Percentiles rank a stretch among this genome's conserved stretches.
These are phyloP conservation scores for Rhazya stricta DNA, from an alignment of 257 asterid species.

Conservation along the genomic window DNA sequence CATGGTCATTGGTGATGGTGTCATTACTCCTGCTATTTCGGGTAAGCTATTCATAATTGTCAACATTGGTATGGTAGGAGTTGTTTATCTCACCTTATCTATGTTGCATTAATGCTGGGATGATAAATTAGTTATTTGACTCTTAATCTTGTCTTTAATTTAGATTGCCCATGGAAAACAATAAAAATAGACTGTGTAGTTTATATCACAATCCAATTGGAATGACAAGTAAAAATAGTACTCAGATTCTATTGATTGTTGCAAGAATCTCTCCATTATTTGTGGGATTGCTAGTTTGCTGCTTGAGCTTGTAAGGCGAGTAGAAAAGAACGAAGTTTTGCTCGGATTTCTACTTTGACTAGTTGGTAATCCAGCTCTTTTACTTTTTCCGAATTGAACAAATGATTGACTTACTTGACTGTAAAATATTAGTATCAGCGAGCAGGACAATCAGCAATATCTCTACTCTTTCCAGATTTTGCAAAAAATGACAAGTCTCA, in stretches of 20 bases:
- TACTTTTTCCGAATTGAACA: not conserved
- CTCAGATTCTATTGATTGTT: not conserved
- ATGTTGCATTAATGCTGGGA: not conserved
- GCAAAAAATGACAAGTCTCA: not conserved
- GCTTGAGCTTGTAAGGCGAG: not conserved
- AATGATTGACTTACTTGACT: not conserved
- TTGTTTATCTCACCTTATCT: not conserved
- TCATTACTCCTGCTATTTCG: slow-evolving; percentile 62
- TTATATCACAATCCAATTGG: not conserved
- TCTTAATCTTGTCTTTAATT: not conserved
- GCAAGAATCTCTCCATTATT: not conserved
- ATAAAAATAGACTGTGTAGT: not conserved
- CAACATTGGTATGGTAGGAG: no score
- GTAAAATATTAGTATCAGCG: not conserved
- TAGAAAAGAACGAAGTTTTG: not conserved
- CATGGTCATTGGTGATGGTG: slow-evolving; percentile 67
- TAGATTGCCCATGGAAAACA: not conserved
- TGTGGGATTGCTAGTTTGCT: not conserved
- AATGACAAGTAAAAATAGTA: not conserved
- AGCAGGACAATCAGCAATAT: not conserved
- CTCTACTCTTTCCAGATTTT: not conserved
- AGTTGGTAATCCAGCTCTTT: not conserved
- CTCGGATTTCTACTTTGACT: not conserved
- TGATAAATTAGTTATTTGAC: not conserved
- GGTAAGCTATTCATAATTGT: slow-evolving; percentile 26